Base-by-base conservation (phyloP, 2,329 filamentous ascomycete species). In the Colletotrichum shisoi region DNA sequence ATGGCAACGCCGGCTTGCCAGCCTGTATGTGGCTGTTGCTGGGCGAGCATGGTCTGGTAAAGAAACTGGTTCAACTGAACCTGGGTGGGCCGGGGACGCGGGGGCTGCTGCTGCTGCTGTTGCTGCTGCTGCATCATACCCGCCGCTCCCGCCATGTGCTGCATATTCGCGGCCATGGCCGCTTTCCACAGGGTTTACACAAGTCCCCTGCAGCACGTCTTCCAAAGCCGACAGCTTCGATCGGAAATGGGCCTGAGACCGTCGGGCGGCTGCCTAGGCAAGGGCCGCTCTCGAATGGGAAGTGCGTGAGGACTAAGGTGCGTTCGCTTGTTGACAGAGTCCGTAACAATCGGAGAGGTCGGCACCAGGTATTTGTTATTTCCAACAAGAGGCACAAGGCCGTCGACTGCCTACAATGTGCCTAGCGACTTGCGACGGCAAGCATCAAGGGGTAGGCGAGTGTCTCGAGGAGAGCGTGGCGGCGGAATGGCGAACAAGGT, bases 151-250 rank as follows among this genome's bases (percentile, higher is more conserved):
- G 78, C 80, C 83, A 87, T 86, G 73, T 85, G 84, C 76, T 83
- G 82, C 78, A 87, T 83, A 72, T 86, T 87, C 74, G 82, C 84
- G 79, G 85, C 85, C 85, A 88, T 87, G 77, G 82, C 83, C 80
- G 82, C 82, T 71, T 69, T 67, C 58, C 60, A 70, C 65, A 57
- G 66, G 68, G 34, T 67, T 70, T 21, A 52, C 61, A 69, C 57
- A 70, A 68, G 53, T 64, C 46, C 49, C 46, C 54, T 59, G 31
- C 61, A 39, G 15, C 39, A 42, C 40, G 58, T 53, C 39, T 39
- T 53, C 37, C 39, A 48, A 54, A 44, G 21, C n/a, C 53, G 57
- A 34, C 39, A 19, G 52, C 24, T 57, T 67, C 62, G 68, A 62
- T 57, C 66, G 60, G 62, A 52, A 34, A 48, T 39, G 34, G 40